These are phyloP conservation scores for Cytospora chrysosperma DNA, from an alignment of 2,329 filamentous ascomycete genomes.

Conservation along the genomic window DNA sequence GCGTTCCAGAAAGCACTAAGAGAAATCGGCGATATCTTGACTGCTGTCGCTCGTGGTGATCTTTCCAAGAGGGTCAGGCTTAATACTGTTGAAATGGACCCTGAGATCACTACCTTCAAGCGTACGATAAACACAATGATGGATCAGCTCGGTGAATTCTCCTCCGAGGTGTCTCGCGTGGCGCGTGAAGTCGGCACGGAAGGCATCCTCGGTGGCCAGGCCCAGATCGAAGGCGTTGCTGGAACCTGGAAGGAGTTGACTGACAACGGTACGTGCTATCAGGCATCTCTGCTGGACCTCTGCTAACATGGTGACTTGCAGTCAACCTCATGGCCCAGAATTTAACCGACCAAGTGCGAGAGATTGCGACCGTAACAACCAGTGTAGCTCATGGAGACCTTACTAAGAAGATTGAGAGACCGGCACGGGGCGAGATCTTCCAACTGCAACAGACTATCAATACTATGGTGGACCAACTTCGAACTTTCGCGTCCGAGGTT, in stretches of 20 bases:
- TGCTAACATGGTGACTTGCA: conserved; percentile 36
- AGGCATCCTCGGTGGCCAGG: conserved; percentile 89
- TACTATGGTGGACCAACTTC: conserved; percentile 83
- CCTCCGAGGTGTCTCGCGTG: conserved; percentile 91
- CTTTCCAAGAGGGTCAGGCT: conserved; percentile 96
- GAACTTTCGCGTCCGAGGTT: conserved; percentile 81
- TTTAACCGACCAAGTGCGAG: conserved; percentile 78
- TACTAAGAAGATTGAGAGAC: conserved; percentile 80
- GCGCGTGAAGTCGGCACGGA: conserved; percentile 96
- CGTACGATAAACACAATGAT: conserved; percentile 99
- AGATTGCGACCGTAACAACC: conserved; percentile 81
- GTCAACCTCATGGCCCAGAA: conserved; percentile 85
- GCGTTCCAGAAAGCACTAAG: conserved; percentile 96
- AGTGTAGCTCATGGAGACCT: conserved; percentile 80
- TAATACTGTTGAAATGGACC: conserved; percentile 94
- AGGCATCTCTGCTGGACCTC: not conserved
- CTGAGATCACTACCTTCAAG: conserved; percentile 97
- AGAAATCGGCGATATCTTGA: conserved; percentile 97
- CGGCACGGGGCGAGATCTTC: conserved; percentile 77
- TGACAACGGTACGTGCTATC: conserved; percentile 62
- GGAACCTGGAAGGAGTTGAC: conserved; percentile 98
- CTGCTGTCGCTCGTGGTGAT: conserved; percentile 91
- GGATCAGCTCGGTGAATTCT: conserved; percentile 95
- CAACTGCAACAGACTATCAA: conserved; percentile 85
- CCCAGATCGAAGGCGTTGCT: conserved; percentile 88